Conservation (phyloP, 345 rosid species). For the Boechera stricta region DNA sequence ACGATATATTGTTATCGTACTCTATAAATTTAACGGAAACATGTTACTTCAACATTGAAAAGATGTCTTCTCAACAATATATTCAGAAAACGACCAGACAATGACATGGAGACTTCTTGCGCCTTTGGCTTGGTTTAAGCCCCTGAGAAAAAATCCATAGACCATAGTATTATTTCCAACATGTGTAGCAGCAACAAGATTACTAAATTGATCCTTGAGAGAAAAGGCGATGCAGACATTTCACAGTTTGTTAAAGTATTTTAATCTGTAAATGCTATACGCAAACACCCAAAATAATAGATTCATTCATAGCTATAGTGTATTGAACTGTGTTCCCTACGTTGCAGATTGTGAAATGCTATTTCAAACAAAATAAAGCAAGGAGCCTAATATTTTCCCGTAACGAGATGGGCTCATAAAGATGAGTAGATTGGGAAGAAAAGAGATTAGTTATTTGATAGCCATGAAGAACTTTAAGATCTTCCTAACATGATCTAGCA, state of each 20-base stretch:
- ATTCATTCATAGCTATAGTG: constrained; percentile 1
- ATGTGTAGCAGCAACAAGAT: not conserved
- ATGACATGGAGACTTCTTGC: constrained; percentile 5
- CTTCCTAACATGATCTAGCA: constrained; percentile 7
- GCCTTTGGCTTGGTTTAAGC: not conserved
- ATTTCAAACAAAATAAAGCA: not conserved
- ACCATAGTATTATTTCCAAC: constrained; percentile 1
- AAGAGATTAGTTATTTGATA: constrained; percentile 11
- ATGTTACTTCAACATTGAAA: not conserved
- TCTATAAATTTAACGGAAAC: not conserved
- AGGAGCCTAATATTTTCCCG: not conserved
- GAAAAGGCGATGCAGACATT: not conserved
- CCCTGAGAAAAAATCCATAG: not conserved
- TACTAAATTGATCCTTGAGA: not conserved
- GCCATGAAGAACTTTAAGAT: not conserved
- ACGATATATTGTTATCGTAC: not conserved
- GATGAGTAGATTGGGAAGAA: not conserved
- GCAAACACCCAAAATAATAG: not conserved
- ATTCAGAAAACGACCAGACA: not conserved
- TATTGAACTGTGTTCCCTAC: not conserved
- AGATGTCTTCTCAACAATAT: not conserved
- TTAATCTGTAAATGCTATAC: not conserved
- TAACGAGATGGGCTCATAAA: not conserved
- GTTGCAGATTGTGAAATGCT: not conserved
- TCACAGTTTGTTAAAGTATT: not conserved